Base-by-base conservation (phyloP, 371 early-diverging fungal genomes). In the Funneliformis caledonium region DNA sequence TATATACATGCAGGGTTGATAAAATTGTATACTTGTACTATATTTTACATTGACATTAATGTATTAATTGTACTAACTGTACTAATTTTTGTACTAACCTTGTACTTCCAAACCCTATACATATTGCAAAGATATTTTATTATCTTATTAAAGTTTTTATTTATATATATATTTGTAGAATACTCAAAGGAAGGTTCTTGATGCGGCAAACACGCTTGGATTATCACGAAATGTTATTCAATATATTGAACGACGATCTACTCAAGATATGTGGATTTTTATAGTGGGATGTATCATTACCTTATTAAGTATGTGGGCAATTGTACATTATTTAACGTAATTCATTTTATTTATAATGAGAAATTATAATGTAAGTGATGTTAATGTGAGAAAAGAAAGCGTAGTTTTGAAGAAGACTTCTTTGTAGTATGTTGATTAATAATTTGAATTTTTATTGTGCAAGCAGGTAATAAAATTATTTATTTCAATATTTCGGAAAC, bases 261-360 rank as follows among this genome's bases (percentile, higher is more conserved):
- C 87, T 33, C 92, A 93, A 74, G 96, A 96, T 85, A 92, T 91
- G 82, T 95, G 92, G 92, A 91, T 96, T 75, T 92, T 96, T 82
- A 88, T 89, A 82, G 93, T 87, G 3, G 94, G 94, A n/a, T 88
- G 93, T 31, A 83, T 90, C 26, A 82, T 92, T 60, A 91, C 93
- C 31, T 76, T 90, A 22, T 76, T 90, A 14, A 83, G 85, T 22
- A 85, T 92, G 84, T 90, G 90, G 90, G 89, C 88, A 68, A 91
- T 92, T 82, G 79, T 89, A 22, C 90, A 91, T 79, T 91, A 90
- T 73, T 82, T 92, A 70, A 88, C 88, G 42, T 89, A 85, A 85
- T 37, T 37, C 37, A 37, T 37, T 37, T 2, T 37, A 2, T 2
- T 37, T 37, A 37, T 37, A 37, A 1, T 2, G 37, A 37, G 37